phyloP scores from a whole-genome alignment of 208 protist genomes.

The Vickermania spadyakhi region DNA sequence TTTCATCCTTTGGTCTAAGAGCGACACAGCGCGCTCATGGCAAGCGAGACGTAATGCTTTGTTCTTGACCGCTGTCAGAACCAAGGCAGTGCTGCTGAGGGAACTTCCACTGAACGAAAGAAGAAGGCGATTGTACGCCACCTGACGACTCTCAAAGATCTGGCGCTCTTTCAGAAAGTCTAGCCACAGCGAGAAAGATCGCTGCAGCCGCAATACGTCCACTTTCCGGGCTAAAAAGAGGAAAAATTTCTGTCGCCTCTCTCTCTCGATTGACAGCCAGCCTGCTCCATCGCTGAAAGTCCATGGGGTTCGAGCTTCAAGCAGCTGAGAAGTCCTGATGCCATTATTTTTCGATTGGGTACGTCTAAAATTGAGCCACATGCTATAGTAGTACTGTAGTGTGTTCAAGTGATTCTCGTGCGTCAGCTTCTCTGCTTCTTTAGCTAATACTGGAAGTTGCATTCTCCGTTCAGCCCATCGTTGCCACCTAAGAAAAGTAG shows the following conservation, averaged over 20 bases:
- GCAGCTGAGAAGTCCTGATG: not conserved
- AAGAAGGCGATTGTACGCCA: slow-evolving; percentile 38
- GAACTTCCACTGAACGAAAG: slow-evolving; percentile 28
- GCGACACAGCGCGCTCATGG: slow-evolving; percentile 9
- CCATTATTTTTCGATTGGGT: not conserved
- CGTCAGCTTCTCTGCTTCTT: not conserved
- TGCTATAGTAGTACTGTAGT: slow-evolving; percentile 4
- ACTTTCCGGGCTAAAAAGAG: not conserved
- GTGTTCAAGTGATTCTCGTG: not conserved
- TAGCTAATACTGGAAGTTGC: not conserved
- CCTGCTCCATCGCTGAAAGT: not conserved
- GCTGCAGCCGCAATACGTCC: not conserved
- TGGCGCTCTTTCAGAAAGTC: not conserved
- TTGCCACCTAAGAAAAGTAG: slow-evolving; percentile 9
- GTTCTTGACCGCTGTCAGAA: slow-evolving; percentile 7
- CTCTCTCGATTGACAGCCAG: not conserved
- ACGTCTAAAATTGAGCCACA: not conserved
- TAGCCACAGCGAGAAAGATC: not conserved
- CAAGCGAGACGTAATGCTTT: slow-evolving; percentile 4
- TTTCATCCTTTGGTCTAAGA: slow-evolving; percentile 19
- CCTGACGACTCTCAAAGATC: slow-evolving; percentile 10
- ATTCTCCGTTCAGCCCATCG: slow-evolving; percentile 13
- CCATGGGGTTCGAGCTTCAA: not conserved
- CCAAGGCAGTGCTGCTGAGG: slow-evolving; percentile 11
- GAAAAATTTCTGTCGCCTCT: not conserved